Base-by-base conservation (phyloP, 208 protist genomes). In the Herpetomonas tarakana region DNA sequence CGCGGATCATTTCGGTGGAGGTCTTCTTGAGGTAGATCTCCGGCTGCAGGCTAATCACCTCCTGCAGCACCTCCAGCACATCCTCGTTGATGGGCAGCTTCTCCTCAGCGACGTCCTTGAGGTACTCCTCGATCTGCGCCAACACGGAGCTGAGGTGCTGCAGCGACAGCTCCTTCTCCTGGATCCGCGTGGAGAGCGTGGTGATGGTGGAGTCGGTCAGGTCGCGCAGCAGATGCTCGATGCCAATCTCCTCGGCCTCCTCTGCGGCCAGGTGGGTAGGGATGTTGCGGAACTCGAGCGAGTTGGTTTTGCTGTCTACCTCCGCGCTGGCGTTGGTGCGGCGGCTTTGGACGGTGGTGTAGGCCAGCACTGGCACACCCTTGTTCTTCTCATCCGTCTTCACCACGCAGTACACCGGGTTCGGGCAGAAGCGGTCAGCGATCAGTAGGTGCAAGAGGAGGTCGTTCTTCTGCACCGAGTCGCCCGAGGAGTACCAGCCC, bases 401-500 rank as follows among this genome's bases (percentile, higher is more conserved):
- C 38, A 97, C 92, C 35, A 97, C 92, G 70, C 84, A 93, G 73
- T 96, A 97, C 9, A 96, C 86, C 16, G 94, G 92, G 66, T 96
- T 93, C 29, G 83, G 74, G 55, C 79, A 90, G 63, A 98, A 99
- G 38, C 89, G 88, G 56, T 95, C 82, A 1, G 88, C 81, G 26
- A 98, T 83, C 16, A 99, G 76, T 39, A 99, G 88, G 82, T 99
- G 97, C 56, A 99, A 98, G 25, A 98, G 85, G 68, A 99, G 87
- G 73, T 99, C 97, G 67, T 96, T 96, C 21, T 75, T 62, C 61
- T 96, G 85, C 30, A 99, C 98, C 14, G 81, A 84, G 26, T 98
- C 98, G 7, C 98, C 98, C 35, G 98, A 99, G 62, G 95, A 98
- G 82, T 99, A 99, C 99, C 99, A 99, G 21, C 99, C 99, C 14